Evolutionary conservation across 768 basidiomycete species (phyloP).

Genomic region (Psilocybe subaeruginosa): DNA sequence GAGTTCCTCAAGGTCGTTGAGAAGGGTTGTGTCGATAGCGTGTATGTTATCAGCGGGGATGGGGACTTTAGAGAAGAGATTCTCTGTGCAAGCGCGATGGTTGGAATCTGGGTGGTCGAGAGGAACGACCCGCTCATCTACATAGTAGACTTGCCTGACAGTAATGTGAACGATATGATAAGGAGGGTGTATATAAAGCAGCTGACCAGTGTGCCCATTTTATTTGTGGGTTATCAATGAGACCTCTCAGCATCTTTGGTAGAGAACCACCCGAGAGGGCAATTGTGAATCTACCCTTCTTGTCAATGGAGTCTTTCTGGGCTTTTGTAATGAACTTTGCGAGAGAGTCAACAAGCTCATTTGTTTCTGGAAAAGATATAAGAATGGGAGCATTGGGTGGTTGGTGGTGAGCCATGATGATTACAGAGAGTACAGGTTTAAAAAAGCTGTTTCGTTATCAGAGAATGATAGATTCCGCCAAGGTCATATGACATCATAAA

Average conservation of each 20-base stretch:
- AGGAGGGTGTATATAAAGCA: constrained; percentile 22
- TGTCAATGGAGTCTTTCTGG: constrained; percentile 87
- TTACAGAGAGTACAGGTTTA: neutral
- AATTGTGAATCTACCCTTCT: constrained; percentile 88
- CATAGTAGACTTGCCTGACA: constrained; percentile 94
- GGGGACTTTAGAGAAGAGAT: constrained; percentile 82
- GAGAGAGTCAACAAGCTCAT: constrained; percentile 64
- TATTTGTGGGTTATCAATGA: constrained; percentile 64
- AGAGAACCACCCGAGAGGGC: constrained; percentile 95
- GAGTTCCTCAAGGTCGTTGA: constrained; percentile 80
- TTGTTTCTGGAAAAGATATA: constrained; percentile 62
- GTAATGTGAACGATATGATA: neutral
- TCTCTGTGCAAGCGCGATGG: constrained; percentile 71
- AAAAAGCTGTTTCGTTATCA: neutral
- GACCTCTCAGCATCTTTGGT: constrained; percentile 76
- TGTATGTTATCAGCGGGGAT: constrained; percentile 82
- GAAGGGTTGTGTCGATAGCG: constrained; percentile 68
- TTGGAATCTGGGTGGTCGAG: constrained; percentile 94
- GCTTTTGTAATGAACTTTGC: constrained; percentile 84
- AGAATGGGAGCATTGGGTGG: constrained; percentile 72
- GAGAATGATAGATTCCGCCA: neutral
- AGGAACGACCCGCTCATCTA: constrained; percentile 94
- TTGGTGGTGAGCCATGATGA: constrained; percentile 49
- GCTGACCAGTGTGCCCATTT: constrained; percentile 95
- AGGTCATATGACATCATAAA: constrained; percentile 19